These are phyloP conservation scores for Adenanthera pavonina DNA, from an alignment of 306 rosid species.

Conservation along the genomic window DNA sequence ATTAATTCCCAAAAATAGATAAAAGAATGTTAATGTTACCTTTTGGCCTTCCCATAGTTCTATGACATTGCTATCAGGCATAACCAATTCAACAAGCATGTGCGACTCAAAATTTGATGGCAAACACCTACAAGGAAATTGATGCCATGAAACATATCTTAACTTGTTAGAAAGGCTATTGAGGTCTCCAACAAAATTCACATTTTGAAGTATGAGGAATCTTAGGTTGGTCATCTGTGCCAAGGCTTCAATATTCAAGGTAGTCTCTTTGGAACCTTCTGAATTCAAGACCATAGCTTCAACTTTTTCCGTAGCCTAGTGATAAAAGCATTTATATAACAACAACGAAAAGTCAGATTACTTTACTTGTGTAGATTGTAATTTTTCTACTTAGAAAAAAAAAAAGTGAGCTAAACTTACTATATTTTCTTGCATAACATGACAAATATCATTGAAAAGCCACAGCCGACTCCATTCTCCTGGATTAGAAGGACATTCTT, in stretches of 20 bases:
- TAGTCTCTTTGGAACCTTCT: background rate
- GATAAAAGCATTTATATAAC: background rate
- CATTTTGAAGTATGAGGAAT: conserved; percentile 6
- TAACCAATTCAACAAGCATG: too few species aligned
- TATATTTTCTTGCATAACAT: background rate
- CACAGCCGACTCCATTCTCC: conserved; percentile 41
- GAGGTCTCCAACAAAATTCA: conserved; percentile 9
- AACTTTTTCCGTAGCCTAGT: background rate
- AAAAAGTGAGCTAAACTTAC: background rate
- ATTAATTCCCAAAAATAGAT: too few species aligned
- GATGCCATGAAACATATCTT: too few species aligned
- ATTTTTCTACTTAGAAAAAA: background rate
- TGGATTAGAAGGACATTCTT: conserved; percentile 22
- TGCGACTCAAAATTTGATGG: too few species aligned
- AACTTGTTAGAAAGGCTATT: too few species aligned
- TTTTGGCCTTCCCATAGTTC: too few species aligned
- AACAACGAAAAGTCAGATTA: background rate
- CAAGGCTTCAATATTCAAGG: conserved; percentile 25
- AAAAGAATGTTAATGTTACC: background rate
- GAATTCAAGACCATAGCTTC: conserved; percentile 27
- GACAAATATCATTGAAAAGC: conserved; percentile 8
- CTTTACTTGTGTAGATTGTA: background rate
- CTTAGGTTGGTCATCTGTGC: conserved; percentile 19
- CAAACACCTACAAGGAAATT: too few species aligned
- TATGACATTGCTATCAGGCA: too few species aligned